Conservation (phyloP, 345 rosid species). For the Moricandia arvensis region DNA sequence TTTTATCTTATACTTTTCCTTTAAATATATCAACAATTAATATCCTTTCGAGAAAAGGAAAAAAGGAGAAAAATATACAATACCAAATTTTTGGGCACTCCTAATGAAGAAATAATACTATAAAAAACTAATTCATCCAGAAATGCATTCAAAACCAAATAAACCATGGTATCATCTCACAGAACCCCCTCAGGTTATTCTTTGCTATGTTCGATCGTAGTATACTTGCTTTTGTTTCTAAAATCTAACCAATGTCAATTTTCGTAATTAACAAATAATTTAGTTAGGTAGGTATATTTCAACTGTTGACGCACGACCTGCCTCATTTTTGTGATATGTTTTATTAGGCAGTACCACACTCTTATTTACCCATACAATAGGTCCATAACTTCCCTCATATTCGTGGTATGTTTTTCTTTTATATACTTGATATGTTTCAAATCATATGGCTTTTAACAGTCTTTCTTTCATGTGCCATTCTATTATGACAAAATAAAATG, state of each 20-base stretch:
- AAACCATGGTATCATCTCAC: neutral
- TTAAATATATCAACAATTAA: neutral
- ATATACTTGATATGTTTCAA: too few species aligned
- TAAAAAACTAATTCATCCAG: neutral
- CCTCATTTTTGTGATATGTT: neutral
- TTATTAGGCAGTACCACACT: neutral
- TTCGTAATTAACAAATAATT: neutral
- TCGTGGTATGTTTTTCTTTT: slow-evolving; percentile 16
- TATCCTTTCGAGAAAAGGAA: neutral
- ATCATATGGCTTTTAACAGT: too few species aligned
- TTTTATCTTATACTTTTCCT: neutral
- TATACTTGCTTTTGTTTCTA: neutral
- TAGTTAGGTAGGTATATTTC: neutral
- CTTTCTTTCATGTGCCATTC: neutral
- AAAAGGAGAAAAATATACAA: too few species aligned
- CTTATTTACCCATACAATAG: neutral
- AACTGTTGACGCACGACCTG: neutral
- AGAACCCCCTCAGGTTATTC: neutral
- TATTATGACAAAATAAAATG: neutral
- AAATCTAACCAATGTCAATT: neutral
- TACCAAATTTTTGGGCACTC: neutral
- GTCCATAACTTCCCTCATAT: slow-evolving; percentile 1
- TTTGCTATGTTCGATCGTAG: neutral
- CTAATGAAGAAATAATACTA: neutral
- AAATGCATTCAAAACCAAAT: neutral